These are phyloP conservation scores for Fusarium buxicola DNA, from an alignment of 2,329 filamentous ascomycete species.

Conservation along the genomic window DNA sequence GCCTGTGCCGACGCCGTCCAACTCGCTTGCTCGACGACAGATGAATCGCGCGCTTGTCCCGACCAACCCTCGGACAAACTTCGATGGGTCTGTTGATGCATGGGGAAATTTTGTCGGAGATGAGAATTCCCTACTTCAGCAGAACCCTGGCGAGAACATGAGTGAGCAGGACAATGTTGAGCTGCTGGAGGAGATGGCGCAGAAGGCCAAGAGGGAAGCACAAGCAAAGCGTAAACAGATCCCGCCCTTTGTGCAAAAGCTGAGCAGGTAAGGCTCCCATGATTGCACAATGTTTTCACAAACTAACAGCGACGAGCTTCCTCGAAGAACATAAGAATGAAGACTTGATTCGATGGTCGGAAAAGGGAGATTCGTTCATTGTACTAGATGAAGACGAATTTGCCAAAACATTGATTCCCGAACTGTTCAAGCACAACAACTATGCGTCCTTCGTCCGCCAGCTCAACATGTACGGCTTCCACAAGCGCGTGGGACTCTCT, in stretches of 20 bases:
- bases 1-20: constrained; percentile 54
- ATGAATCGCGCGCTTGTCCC: constrained; percentile 64
- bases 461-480: constrained; percentile 97
- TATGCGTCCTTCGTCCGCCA: constrained; percentile 97
- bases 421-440: constrained; percentile 99
- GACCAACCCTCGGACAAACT: constrained; percentile 52
- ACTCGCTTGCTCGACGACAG: constrained; percentile 64
- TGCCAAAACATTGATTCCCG: constrained; percentile 94
- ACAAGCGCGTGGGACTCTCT: constrained; percentile 92
- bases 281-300: background rate
- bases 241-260: constrained; percentile 95
- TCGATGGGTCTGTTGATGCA: constrained; percentile 55
- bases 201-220: constrained; percentile 86
- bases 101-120: constrained; percentile 60
- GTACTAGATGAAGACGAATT: constrained; percentile 98
- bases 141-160: constrained; percentile 49
- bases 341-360: constrained; percentile 95
- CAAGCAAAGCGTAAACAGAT: constrained; percentile 94
- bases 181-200: constrained; percentile 81
- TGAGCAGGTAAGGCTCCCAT: constrained; percentile 80
- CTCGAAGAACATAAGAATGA: constrained; percentile 93
- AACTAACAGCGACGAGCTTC: constrained; percentile 71
- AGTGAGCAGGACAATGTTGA: constrained; percentile 78
- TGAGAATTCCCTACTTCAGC: constrained; percentile 53
- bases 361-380: constrained; percentile 95